A percentile compares a stretch with the other conserved stretches of the same genome.
phyloP scores from a whole-genome alignment of 2,329 filamentous ascomycete genomes.

The Arthroderma sp. region DNA sequence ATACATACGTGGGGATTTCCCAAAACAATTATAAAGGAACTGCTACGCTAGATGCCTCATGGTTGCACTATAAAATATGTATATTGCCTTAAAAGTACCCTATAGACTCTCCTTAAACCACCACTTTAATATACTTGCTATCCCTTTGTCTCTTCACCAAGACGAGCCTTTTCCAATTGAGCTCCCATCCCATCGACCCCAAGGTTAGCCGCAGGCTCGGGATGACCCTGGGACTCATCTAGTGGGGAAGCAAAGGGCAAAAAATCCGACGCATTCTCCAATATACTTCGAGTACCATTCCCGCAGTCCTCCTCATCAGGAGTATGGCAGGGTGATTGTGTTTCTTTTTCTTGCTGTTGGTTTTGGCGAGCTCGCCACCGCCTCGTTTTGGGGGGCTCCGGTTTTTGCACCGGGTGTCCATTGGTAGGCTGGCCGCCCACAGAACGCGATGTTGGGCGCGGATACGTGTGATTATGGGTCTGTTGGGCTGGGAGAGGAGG shows the following conservation, averaged over 20 bases:
- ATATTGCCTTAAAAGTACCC: too few species aligned
- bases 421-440: not conserved
- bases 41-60: too few species aligned
- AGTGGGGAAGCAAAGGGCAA: too few species aligned
- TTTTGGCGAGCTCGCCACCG: conserved; percentile 24
- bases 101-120: too few species aligned
- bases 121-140: too few species aligned
- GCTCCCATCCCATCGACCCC: too few species aligned
- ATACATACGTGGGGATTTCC: not conserved
- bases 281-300: conserved; percentile 1
- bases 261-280: not conserved
- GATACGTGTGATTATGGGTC: conserved; percentile 3
- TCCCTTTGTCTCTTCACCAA: too few species aligned
- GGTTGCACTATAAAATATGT: too few species aligned
- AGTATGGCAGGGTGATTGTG: not conserved
- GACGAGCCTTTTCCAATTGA: too few species aligned
- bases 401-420: conserved; percentile 16
- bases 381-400: conserved; percentile 30
- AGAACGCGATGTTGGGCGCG: conserved; percentile 2
- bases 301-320: not conserved
- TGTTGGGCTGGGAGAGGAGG: conserved; percentile 7
- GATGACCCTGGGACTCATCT: too few species aligned
- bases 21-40: not conserved
- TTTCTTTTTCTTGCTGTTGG: conserved; percentile 6
- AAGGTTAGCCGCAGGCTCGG: too few species aligned